Conservation (phyloP, 148 eudicot genomes). For the Rhododendron ovatum region DNA sequence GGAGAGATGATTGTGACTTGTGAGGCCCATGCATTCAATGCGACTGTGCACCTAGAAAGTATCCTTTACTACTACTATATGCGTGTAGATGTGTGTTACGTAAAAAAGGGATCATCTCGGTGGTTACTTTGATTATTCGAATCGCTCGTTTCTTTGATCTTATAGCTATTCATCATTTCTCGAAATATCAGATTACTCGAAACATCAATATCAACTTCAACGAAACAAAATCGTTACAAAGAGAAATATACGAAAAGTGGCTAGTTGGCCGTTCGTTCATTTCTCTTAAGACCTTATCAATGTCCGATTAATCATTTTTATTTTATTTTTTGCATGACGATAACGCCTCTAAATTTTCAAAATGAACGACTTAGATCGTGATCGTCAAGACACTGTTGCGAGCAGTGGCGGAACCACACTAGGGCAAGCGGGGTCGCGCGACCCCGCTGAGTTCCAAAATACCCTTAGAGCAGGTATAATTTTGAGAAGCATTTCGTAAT, state of each 20-base stretch:
- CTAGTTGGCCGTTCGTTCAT: no score
- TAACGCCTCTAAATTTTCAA: no score
- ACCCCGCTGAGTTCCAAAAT: no score
- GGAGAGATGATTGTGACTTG: background rate
- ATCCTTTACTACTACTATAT: background rate
- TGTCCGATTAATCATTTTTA: no score
- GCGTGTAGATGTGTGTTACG: no score
- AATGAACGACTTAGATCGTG: background rate
- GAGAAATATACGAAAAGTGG: no score
- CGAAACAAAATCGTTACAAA: background rate
- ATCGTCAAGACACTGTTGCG: background rate
- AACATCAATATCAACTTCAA: background rate
- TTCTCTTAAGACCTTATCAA: no score
- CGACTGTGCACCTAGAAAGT: background rate
- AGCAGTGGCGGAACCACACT: no score
- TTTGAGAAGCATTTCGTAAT: no score
- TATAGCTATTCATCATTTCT: background rate
- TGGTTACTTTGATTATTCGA: background rate
- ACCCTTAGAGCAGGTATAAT: no score
- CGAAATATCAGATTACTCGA: background rate
- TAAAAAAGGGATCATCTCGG: no score
- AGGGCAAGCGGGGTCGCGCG: no score
- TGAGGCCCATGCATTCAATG: background rate
- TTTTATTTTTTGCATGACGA: background rate
- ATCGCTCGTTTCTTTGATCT: background rate